Evolutionary conservation across 768 basidiomycete genomes (phyloP), one percentile per base, ranked within the genome.

Genomic region (Aureoboletus auriporus): DNA sequence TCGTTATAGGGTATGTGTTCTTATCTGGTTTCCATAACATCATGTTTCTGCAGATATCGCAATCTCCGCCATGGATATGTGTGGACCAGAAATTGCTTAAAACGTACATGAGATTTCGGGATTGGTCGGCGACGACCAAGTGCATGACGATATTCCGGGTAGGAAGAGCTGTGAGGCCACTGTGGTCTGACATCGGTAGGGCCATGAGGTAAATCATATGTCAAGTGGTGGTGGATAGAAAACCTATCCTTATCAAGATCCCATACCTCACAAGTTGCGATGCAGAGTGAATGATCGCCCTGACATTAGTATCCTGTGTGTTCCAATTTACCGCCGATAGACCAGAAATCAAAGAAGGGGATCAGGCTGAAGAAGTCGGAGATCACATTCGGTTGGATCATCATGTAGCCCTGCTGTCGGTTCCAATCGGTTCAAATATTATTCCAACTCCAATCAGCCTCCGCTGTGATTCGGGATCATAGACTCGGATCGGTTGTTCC

Each of bases 101-200:
- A 65, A 71, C 50, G 65, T 80, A 50, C 67, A 74, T 42, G 64
- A 71, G 14, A 64, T 84, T 14, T 78, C 83, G 85, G 76, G 83
- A 27, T 50, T 83, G 29, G 71, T 82, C 55, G 65, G 71, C 28
- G 80, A 87, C 61, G 80, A 82, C 1, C 79, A 84, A 58, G 53
- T 0, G 76, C 33, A 33, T 33, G 33, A 10, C 33, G 33, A 4
- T 11, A 33, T 13, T 33, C 10, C 12, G 33, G 33, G 33, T 14
- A 33, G 10, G 4, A 33, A 33, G 33, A 10, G 33, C 33, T 33
- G 20, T 23, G 20, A 23, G 20, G 20, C 20, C 20, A n/a, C 44
- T 51, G 14, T 57, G 51, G 42, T 49, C 54, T 39, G 29, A 37
- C 29, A 51, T 56, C 14, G 51, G 51, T 47, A 29, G 39, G 42